phyloP scores from a whole-genome alignment of 2,329 filamentous ascomycete genomes.

The Lomentospora prolificans region DNA sequence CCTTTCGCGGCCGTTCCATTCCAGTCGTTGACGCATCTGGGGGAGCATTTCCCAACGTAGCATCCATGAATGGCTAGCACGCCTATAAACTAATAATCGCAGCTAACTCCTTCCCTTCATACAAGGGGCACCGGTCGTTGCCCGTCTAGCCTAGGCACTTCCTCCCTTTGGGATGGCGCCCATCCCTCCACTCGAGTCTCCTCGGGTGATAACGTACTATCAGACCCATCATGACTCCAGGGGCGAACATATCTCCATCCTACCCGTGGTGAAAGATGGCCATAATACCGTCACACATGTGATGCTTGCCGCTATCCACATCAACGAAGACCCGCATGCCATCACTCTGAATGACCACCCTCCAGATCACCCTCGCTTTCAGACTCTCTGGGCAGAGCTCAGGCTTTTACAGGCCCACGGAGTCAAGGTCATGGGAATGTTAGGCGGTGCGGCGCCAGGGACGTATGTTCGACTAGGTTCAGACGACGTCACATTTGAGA shows the following conservation, averaged over 20 bases:
- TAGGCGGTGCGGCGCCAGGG: slow-evolving; percentile 75
- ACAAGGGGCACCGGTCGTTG: no score
- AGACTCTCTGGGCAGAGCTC: slow-evolving; percentile 70
- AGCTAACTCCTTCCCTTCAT: no score
- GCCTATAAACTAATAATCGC: no score
- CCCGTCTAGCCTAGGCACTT: no score
- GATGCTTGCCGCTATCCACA: slow-evolving; percentile 76
- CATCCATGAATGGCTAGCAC: no score
- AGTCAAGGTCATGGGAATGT: slow-evolving; percentile 74
- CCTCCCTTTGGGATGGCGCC: no score
- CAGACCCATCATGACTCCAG: slow-evolving; percentile 41
- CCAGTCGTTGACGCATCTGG: no score
- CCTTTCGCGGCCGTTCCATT: no score
- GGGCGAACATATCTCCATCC: slow-evolving; percentile 38
- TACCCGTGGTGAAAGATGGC: slow-evolving; percentile 32
- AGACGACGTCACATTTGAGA: slow-evolving; percentile 52
- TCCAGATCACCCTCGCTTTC: slow-evolving; percentile 56
- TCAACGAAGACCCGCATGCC: slow-evolving; percentile 56
- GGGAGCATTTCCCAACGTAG: no score
- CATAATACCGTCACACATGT: slow-evolving; percentile 58
- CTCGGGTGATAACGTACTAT: slow-evolving; percentile 42
- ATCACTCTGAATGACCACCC: slow-evolving; percentile 74
- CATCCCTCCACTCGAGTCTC: slow-evolving; percentile 20
- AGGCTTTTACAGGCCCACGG: slow-evolving; percentile 60
- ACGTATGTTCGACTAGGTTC: slow-evolving; percentile 54